Evolutionary conservation across 805 yeast species (phyloP).

Genomic region (Starmerella sirachaensis): DNA sequence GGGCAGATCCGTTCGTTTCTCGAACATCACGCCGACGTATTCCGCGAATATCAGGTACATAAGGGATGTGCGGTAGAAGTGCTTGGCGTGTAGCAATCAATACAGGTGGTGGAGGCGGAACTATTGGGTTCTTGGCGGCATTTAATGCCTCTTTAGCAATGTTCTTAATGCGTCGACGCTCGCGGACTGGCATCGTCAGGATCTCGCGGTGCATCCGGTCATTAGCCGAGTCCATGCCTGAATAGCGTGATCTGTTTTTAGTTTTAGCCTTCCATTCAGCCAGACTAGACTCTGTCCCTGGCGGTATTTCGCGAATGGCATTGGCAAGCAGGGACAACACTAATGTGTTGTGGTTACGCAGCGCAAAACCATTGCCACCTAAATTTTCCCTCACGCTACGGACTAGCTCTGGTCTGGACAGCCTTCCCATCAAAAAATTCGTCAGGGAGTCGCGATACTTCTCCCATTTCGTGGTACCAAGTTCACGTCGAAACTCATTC

Average conservation of each 20-base stretch:
- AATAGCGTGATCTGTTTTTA: constrained; percentile 33
- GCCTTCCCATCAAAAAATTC: constrained; percentile 46
- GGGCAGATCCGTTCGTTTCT: background rate
- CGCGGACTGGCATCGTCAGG: constrained; percentile 72
- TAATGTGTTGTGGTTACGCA: constrained; percentile 70
- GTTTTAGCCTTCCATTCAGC: constrained; percentile 29
- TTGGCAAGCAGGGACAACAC: constrained; percentile 74
- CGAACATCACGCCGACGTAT: background rate
- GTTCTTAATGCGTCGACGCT: constrained; percentile 69
- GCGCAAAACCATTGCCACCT: constrained; percentile 27
- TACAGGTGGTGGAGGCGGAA: constrained; percentile 27
- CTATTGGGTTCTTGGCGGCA: constrained; percentile 39
- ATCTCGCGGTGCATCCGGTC: constrained; percentile 79
- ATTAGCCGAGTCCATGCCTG: constrained; percentile 39
- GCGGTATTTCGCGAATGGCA: constrained; percentile 63
- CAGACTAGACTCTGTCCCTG: constrained; percentile 34
- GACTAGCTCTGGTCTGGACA: constrained; percentile 65
- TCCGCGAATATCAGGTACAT: constrained; percentile 30
- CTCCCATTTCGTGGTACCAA: constrained; percentile 72
- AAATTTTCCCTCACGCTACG: constrained; percentile 47
- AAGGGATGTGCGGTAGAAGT: constrained; percentile 74
- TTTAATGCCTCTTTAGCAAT: constrained; percentile 61
- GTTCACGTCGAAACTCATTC: constrained; percentile 53
- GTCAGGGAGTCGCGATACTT: constrained; percentile 70
- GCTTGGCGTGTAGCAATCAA: constrained; percentile 35